These are phyloP conservation scores for Monilinia aucupariae DNA, from an alignment of 2,329 filamentous ascomycete genomes.

Conservation along the genomic window DNA sequence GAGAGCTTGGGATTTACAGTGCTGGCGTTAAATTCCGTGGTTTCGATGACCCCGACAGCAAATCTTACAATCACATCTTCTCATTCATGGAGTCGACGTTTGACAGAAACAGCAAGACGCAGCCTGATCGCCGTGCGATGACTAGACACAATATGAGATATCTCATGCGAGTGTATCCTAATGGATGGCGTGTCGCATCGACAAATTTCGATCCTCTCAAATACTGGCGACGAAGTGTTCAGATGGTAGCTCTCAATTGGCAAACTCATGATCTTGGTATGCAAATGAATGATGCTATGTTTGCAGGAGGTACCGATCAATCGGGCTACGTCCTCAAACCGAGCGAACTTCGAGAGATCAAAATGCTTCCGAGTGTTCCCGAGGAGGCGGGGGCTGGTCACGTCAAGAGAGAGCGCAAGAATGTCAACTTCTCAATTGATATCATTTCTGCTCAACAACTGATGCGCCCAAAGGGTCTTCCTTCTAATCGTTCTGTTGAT, in stretches of 20 bases:
- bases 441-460: constrained; percentile 93
- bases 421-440: constrained; percentile 78
- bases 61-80: constrained; percentile 88
- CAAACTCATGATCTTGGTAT: constrained; percentile 95
- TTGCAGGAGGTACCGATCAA: constrained; percentile 77
- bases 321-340: constrained; percentile 95
- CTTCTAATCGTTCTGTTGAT: constrained; percentile 72
- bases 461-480: constrained; percentile 70
- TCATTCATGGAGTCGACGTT: constrained; percentile 91
- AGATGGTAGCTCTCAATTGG: constrained; percentile 98
- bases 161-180: constrained; percentile 91
- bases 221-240: constrained; percentile 91
- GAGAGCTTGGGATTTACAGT: constrained; percentile 76
- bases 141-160: constrained; percentile 88
- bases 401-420: constrained; percentile 70
- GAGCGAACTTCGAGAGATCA: constrained; percentile 69
- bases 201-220: constrained; percentile 91
- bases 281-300: constrained; percentile 98
- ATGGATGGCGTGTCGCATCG: constrained; percentile 72
- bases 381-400: constrained; percentile 46
- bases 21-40: constrained; percentile 74
- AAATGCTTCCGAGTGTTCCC: constrained; percentile 49
- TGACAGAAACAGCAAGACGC: constrained; percentile 69
- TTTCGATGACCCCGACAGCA: constrained; percentile 72
- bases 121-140: constrained; percentile 69